Base-by-base conservation (phyloP, 176 grass and related monocot genomes). In the Dactylis glomerata region DNA sequence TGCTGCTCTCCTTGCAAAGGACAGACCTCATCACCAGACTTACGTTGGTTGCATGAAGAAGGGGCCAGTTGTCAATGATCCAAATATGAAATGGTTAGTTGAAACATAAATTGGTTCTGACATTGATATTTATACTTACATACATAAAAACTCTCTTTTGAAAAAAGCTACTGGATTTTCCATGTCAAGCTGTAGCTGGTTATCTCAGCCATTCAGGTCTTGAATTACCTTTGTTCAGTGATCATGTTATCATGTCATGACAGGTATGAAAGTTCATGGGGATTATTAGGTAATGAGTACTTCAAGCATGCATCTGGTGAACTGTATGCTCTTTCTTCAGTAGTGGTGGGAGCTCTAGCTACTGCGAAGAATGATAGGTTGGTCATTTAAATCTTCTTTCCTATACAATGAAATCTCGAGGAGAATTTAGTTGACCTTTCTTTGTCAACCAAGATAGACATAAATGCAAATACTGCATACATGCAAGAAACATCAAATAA, bases 31-130 rank as follows among this genome's bases (percentile, higher is more conserved):
- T 81, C 88, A 50, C 74, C 84, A 82, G 73, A 91, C 89, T 37
- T 99, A 99, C 17, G 83, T 96, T 85, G 96, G 96, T 83, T 99
- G 96, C 88, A 99, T 99, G 96, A 99, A 94, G 75, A 99, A 94
- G 76, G 96, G 96, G 34, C 96, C 96, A 84, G 96, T 99, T 62
- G 83, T 99, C 78, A 99, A 62, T 77, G 91, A 99, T 73, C 96
- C 89, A 72, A 94, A 99, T 77, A 82, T 92, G 91, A 91, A 94
- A 87, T 99, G 96, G 96, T 98, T 45, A 66, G 55, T 84, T 75
- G 52, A 34, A 22, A 58, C 23, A 81, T 86, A 62, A 13, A 27
- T 56, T 83, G 14, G 46, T 87, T 84, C 26, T 83, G 51, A 82
- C 8, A 75, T 80, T 28, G n/a, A n/a, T n/a, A 30, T 80, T 83